phyloP scores from a whole-genome alignment of 345 rosid species.

The Isatis tinctoria region DNA sequence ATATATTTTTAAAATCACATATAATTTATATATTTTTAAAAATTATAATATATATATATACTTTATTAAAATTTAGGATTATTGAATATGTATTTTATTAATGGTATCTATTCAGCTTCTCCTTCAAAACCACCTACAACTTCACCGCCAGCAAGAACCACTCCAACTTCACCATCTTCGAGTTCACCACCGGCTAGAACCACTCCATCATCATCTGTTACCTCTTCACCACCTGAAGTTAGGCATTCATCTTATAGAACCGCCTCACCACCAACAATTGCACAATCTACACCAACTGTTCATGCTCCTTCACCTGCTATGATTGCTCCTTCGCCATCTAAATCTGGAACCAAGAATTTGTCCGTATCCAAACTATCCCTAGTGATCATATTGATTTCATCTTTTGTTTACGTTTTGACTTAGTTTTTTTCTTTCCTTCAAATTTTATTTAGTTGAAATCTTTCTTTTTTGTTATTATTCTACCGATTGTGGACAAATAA shows the following conservation, averaged over 20 bases:
- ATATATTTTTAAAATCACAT: no score
- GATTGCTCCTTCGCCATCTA: conserved; percentile 4
- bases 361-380: not conserved
- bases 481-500: not conserved
- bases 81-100: not conserved
- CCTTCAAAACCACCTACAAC: not conserved
- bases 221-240: no score
- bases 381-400: not conserved
- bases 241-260: no score
- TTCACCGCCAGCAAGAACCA: not conserved
- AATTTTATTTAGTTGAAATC: not conserved
- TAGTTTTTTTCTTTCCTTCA: not conserved
- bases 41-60: no score
- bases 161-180: not conserved
- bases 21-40: no score
- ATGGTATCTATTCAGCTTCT: not conserved
- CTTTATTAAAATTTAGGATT: not conserved
- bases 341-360: not conserved
- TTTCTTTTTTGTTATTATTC: not conserved
- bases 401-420: not conserved
- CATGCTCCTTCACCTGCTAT: not conserved
- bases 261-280: not conserved
- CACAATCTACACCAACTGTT: not conserved
- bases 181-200: no score
- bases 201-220: no score